Percentiles rank a stretch among this genome's conserved stretches.
Conservation (phyloP, 2,329 filamentous ascomycete species). For the Myriosclerotinia scirpicola region DNA sequence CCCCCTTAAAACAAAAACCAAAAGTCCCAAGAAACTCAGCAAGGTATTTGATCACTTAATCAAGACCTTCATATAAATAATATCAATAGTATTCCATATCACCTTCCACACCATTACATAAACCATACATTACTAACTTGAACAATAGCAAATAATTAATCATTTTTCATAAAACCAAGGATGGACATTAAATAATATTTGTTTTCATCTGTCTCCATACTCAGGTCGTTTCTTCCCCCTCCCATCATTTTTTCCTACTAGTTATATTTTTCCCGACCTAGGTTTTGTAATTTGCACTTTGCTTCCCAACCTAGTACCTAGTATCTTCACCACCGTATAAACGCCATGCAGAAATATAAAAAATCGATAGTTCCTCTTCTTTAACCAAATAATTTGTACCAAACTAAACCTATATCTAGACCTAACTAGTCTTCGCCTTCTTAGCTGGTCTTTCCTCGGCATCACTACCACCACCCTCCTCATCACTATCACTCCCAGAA, state of each 20-base stretch:
- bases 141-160: neutral
- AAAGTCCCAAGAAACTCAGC: too few species aligned
- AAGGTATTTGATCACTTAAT: too few species aligned
- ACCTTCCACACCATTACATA: too few species aligned
- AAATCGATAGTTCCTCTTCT: neutral
- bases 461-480: slow-evolving; percentile 49
- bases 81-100: neutral
- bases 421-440: slow-evolving; percentile 43
- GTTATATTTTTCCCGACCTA: neutral
- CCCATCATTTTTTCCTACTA: neutral
- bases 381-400: neutral
- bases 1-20: too few species aligned
- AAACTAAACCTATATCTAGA: slow-evolving; percentile 1
- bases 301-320: neutral
- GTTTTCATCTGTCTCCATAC: neutral
- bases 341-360: slow-evolving; percentile 14
- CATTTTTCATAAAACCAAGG: neutral
- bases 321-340: slow-evolving; percentile 8
- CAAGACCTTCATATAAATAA: too few species aligned
- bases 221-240: neutral
- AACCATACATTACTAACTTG: neutral
- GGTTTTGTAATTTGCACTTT: neutral
- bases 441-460: slow-evolving; percentile 53
- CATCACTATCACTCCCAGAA: slow-evolving; percentile 68
- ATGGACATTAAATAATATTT: slow-evolving; percentile 3